Evolutionary conservation across 768 basidiomycete species (phyloP).

Genomic region (Lepiota brunneoincarnata): DNA sequence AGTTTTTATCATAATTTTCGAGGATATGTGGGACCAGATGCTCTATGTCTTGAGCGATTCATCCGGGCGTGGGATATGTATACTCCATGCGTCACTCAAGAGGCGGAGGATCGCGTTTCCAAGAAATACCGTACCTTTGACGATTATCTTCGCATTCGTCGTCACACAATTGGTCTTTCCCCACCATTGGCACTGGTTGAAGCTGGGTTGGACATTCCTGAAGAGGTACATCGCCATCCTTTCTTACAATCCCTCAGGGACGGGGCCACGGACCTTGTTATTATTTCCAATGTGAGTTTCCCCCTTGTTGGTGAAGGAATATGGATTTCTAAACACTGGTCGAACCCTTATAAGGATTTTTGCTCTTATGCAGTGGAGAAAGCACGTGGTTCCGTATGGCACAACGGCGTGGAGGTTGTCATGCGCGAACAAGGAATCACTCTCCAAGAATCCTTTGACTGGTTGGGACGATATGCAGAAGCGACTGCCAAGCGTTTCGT

Average conservation of each 20-base stretch:
- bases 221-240: constrained; percentile 50
- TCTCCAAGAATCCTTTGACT: constrained; percentile 35
- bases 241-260: constrained; percentile 42
- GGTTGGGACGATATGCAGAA: constrained; percentile 30
- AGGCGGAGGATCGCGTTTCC: constrained; percentile 40
- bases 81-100: constrained; percentile 38
- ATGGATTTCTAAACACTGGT: background rate
- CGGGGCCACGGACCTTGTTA: constrained; percentile 49
- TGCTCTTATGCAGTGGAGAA: constrained; percentile 39
- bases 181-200: constrained; percentile 53
- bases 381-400: constrained; percentile 34
- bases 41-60: constrained; percentile 22
- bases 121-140: constrained; percentile 41
- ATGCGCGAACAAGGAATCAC: constrained; percentile 32
- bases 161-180: constrained; percentile 52
- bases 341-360: constrained; percentile 33
- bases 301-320: background rate
- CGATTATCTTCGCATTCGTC: constrained; percentile 49
- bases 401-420: constrained; percentile 40
- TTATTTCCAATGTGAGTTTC: constrained; percentile 24
- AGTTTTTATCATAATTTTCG: constrained; percentile 22
- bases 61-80: constrained; percentile 39
- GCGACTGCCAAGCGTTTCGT: constrained; percentile 29
- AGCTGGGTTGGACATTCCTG: constrained; percentile 54
- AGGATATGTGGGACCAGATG: constrained; percentile 10